Conservation (phyloP, 495 filamentous ascomycete species). For the Aspergillus leporis region DNA sequence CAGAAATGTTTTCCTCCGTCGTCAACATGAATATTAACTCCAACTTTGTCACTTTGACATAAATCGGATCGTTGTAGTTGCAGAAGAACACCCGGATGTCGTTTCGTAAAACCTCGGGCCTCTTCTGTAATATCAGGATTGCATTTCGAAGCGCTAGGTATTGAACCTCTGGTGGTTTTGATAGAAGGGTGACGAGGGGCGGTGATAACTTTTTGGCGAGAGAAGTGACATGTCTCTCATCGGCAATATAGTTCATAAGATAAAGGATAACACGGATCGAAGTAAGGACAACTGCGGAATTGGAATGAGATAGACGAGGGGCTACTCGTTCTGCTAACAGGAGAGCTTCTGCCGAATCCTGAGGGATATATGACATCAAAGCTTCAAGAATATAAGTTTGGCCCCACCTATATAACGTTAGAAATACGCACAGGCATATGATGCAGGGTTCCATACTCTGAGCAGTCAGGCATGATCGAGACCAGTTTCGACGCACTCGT, state of each 20-base stretch:
- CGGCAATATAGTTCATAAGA: constrained; percentile 97
- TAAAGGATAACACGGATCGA: constrained; percentile 95
- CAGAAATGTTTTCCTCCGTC: constrained; percentile 91
- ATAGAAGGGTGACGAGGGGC: constrained; percentile 90
- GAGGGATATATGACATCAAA: constrained; percentile 96
- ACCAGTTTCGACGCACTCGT: constrained; percentile 96
- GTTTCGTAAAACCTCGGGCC: constrained; percentile 91
- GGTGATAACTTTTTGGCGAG: constrained; percentile 93
- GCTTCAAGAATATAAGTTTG: constrained; percentile 99
- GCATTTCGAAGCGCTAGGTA: constrained; percentile 96
- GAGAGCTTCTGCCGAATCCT: constrained; percentile 82
- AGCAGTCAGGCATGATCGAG: constrained; percentile 93
- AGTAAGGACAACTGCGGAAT: constrained; percentile 94
- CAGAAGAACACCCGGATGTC: constrained; percentile 99
- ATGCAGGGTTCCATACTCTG: constrained; percentile 66
- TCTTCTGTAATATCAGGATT: constrained; percentile 86
- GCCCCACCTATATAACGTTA: constrained; percentile 75
- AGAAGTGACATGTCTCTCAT: constrained; percentile 85
- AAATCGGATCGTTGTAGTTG: constrained; percentile 99
- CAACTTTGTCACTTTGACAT: constrained; percentile 98
- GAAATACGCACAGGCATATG: not conserved
- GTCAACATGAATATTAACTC: constrained; percentile 99
- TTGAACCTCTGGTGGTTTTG: constrained; percentile 96
- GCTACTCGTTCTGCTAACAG: constrained; percentile 91
- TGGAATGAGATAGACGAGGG: constrained; percentile 91